Conservation (phyloP, 78 protist species). For the Isochrysis galbana region DNA sequence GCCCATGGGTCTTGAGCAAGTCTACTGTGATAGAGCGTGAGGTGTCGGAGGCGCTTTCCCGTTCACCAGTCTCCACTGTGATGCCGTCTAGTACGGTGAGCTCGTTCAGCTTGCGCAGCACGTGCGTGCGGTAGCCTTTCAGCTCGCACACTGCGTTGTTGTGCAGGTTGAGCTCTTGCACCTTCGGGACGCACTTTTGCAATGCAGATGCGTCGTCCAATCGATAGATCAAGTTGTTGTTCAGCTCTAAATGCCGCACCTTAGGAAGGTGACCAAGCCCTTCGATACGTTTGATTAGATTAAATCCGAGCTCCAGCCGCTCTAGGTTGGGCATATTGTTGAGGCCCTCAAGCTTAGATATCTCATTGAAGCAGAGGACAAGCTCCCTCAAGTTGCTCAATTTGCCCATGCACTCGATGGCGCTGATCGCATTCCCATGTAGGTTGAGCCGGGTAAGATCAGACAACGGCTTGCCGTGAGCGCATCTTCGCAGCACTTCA, state of each 20-base stretch:
- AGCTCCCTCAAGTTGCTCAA: not conserved
- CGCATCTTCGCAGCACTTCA: not conserved
- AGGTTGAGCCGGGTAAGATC: constrained; percentile 13
- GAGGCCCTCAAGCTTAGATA: constrained; percentile 40
- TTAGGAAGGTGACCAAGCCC: constrained; percentile 1
- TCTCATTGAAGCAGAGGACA: constrained; percentile 57
- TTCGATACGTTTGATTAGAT: constrained; percentile 49
- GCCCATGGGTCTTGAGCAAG: not conserved
- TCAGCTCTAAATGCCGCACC: constrained; percentile 32
- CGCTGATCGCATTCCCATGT: constrained; percentile 16
- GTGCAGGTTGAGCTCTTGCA: constrained; percentile 25
- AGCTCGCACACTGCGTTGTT: constrained; percentile 55
- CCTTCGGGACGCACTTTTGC: not conserved
- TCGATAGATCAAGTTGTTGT: constrained; percentile 46
- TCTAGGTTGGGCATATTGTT: not conserved
- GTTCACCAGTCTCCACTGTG: not conserved
- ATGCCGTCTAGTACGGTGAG: constrained; percentile 30
- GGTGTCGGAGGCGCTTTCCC: not conserved
- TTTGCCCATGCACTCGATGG: not conserved
- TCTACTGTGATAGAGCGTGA: not conserved
- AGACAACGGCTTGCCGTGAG: not conserved
- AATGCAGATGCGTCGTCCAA: constrained; percentile 39
- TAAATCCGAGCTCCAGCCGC: constrained; percentile 54
- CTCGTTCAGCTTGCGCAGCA: constrained; percentile 15
- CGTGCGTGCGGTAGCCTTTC: constrained; percentile 39